Evolutionary conservation across 495 filamentous ascomycete genomes (phyloP), one percentile per base, ranked within the genome.

Genomic region (Xylaria longipes): DNA sequence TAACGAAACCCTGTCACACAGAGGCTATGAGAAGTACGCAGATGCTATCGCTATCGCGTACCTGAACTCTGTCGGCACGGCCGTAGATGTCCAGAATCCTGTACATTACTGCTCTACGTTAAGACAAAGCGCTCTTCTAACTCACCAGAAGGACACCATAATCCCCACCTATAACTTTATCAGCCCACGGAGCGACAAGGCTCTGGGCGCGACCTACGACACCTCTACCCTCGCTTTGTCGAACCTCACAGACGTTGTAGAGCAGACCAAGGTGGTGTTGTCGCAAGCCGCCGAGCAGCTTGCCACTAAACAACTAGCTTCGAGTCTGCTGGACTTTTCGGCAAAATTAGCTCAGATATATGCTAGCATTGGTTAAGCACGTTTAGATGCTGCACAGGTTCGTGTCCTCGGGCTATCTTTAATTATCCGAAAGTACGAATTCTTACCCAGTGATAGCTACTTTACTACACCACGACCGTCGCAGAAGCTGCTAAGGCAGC

Each of bases 401-500:
- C 29, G 54, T 58, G 1, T 17, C 54, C 54, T 58, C 35, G 8
- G 35, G 35, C 35, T 37, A 8, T 54, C 2, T 5, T 9, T 9
- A 46, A 3, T 46, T 20, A 46, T 46, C n/a, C n/a, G 22, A 25
- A n/a, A 22, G n/a, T 9, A 22, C n/a, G 48, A 8, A 54, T 15
- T 54, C n/a, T 22, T 8, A 54, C 22, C 17, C 3, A 20, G 22
- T 31, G 12, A 56, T 56, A 60, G 31, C 14, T 41, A 27, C 60
- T 63, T 41, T 63, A 43, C 54, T 58, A 58, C 22, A 58, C 54
- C 29, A 58, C 54, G 9, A 45, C 37, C 7, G 37, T 63, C 37
- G n/a, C 31, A 43, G 37, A 63, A 63, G 60, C 60, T 43, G 60
- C 33, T 17, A 43, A 63, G 3, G 60, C 22, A 41, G 35, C 60